Base-by-base conservation (phyloP, 305 asterid species). In the Fraxinus latifolia region DNA sequence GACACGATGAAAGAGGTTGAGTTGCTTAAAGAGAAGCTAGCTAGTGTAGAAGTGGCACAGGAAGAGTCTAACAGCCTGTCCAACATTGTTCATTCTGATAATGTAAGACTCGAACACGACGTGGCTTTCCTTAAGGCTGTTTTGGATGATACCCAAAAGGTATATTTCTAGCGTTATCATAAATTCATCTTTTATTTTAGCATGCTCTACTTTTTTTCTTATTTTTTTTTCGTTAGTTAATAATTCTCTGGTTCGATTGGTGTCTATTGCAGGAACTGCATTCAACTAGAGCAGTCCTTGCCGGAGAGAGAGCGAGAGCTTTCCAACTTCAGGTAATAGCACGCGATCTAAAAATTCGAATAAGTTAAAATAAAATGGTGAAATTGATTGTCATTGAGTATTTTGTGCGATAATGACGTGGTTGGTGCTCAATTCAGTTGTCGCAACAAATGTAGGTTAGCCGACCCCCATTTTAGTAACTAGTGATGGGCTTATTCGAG, bases 101-200 rank as follows among this genome's bases (percentile, higher is more conserved):
- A 94, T 53, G 98, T 94, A 19, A 88, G 98, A 88, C 98, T 96
- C 44, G 99, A 96, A 88, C 99, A 94, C 78, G 98, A 96, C 9
- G 94, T 94, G 84, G 98, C 99, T 85, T 96, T 93, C 86, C 95
- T 92, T 0, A 94, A 93, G 88, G 99, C 99, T 34, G 97, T 96
- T 84, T 68, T 94, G 85, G 99, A 96, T 71, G 98, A 94, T 77
- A 96, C 98, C 2, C 99, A 94, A 83, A 96, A 96, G 99, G 98
- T 92, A 82, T 31, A 25, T 42, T 84, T 58, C 50, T 77, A 12
- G n/a, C 14, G 0, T 36, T 37, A 42, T 19, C 15, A 4, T 62
- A 9, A 67, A 68, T 50, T 37, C 19, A 15, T 72, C 25, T 21
- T 21, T n/a, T 25, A 25, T 62, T 62, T 25, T 62, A 21, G 9